A percentile compares a stretch with the other conserved stretches of the same genome.
Conservation (phyloP, 2,329 filamentous ascomycete species). For the Epichloe aotearoae region DNA sequence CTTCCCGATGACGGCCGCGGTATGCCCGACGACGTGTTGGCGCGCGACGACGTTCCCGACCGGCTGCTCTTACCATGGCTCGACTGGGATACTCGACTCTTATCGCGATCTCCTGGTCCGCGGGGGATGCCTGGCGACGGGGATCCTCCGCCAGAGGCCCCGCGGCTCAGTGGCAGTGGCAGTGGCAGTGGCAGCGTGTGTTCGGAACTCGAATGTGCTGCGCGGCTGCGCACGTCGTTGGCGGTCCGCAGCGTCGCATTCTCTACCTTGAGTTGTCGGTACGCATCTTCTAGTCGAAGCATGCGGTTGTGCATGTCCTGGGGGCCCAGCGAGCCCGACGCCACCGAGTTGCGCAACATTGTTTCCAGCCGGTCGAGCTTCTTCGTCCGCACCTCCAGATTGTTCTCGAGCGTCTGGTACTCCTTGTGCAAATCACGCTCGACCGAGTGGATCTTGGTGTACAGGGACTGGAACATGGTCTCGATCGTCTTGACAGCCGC, state of each 20-base stretch:
- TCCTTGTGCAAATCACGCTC: constrained; percentile 86
- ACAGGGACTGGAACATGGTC: constrained; percentile 63
- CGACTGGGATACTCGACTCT: constrained; percentile 23
- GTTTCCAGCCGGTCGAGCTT: constrained; percentile 80
- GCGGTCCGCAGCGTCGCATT: constrained; percentile 56
- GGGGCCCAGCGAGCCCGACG: constrained; percentile 31
- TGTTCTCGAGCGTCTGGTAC: constrained; percentile 74
- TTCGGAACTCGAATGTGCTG: constrained; percentile 28
- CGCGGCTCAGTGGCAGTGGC: neutral
- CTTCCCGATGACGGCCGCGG: constrained; percentile 13
- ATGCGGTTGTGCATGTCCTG: constrained; percentile 33
- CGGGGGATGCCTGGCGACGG: constrained; percentile 41
- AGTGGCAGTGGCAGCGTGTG: constrained; percentile 15
- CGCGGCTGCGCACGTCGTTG: constrained; percentile 41
- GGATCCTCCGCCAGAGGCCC: constrained; percentile 28
- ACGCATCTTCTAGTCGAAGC: constrained; percentile 44
- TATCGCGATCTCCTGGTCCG: constrained; percentile 33
- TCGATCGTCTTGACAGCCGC: constrained; percentile 81
- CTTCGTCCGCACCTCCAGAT: constrained; percentile 66
- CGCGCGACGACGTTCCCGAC: constrained; percentile 18
- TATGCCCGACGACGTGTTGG: constrained; percentile 16
- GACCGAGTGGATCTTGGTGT: constrained; percentile 66
- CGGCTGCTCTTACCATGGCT: constrained; percentile 17
- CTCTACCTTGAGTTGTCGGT: constrained; percentile 50
- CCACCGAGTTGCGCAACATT: constrained; percentile 53